Evolutionary conservation across 805 yeast species (phyloP).

Genomic region (Zygoascus biomembranicola): DNA sequence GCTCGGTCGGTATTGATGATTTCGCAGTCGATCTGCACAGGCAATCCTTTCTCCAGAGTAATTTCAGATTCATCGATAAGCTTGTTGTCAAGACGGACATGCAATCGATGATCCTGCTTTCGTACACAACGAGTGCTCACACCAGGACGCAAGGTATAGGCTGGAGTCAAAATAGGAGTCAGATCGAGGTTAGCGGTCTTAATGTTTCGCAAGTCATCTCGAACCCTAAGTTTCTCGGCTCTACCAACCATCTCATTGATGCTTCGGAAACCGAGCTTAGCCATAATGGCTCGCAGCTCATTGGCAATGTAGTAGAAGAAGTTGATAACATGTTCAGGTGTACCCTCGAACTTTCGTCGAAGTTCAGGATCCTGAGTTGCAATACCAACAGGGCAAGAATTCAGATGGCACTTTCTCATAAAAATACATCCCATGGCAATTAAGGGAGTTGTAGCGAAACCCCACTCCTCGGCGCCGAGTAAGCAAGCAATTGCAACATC

Average conservation of each 20-base stretch:
- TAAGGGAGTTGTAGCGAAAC: conserved; percentile 94
- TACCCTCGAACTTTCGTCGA: conserved; percentile 86
- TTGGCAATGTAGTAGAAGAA: conserved; percentile 92
- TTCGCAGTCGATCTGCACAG: conserved; percentile 87
- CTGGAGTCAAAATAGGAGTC: conserved; percentile 92
- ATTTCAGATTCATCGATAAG: conserved; percentile 92
- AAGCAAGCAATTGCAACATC: conserved; percentile 94
- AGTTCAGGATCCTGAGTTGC: conserved; percentile 97
- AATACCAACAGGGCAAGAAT: conserved; percentile 96
- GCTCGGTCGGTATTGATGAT: conserved; percentile 96
- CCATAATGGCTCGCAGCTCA: conserved; percentile 89
- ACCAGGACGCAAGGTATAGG: conserved; percentile 92
- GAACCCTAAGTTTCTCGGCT: conserved; percentile 79
- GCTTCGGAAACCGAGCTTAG: conserved; percentile 88
- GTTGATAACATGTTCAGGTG: conserved; percentile 97
- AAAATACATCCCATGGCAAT: conserved; percentile 96
- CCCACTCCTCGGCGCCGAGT: conserved; percentile 98
- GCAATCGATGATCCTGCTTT: conserved; percentile 90
- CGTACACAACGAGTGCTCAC: conserved; percentile 88
- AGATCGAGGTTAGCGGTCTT: conserved; percentile 88
- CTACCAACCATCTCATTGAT: conserved; percentile 98
- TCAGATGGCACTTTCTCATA: conserved; percentile 91
- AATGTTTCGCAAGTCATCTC: conserved; percentile 77
- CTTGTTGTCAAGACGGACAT: conserved; percentile 90
- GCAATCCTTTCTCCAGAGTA: conserved; percentile 93